phyloP scores from a whole-genome alignment of 2,329 filamentous ascomycete species.

The Trichoderma breve region DNA sequence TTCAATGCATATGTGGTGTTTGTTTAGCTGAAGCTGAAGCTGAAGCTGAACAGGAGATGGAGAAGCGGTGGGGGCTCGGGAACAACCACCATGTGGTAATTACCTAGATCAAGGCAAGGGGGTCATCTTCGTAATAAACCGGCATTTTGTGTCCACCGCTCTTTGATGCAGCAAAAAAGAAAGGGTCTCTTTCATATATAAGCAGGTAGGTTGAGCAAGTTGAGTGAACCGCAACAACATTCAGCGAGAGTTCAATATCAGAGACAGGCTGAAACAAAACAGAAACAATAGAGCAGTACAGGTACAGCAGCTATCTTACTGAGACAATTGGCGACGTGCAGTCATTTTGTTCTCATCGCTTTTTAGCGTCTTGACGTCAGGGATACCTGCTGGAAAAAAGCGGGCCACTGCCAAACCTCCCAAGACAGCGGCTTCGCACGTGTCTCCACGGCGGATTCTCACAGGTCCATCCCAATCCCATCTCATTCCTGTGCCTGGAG shows the following conservation, averaged over 20 bases:
- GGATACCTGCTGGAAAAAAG: neutral
- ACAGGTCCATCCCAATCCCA: constrained; percentile 13
- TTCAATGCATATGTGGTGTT: neutral
- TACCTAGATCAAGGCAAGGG: neutral
- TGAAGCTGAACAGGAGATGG: neutral
- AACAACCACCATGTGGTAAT: neutral
- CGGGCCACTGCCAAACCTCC: neutral
- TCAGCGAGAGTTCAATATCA: neutral
- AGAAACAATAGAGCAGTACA: neutral
- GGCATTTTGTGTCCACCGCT: neutral
- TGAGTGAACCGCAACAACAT: neutral
- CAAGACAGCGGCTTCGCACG: constrained; percentile 13
- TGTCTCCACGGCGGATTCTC: neutral
- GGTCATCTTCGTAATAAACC: neutral
- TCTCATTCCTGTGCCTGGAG: constrained; percentile 13
- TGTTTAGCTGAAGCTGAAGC: neutral
- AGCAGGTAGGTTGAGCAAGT: neutral
- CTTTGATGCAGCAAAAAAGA: neutral
- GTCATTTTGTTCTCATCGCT: neutral
- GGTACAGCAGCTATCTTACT: neutral
- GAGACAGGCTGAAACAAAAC: neutral
- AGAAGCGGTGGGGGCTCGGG: neutral
- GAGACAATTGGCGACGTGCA: neutral
- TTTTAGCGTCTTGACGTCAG: constrained; percentile 17
- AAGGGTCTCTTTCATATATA: neutral